Base-by-base conservation (phyloP, 2,329 filamentous ascomycete species). In the Dothiorella sarmentorum region DNA sequence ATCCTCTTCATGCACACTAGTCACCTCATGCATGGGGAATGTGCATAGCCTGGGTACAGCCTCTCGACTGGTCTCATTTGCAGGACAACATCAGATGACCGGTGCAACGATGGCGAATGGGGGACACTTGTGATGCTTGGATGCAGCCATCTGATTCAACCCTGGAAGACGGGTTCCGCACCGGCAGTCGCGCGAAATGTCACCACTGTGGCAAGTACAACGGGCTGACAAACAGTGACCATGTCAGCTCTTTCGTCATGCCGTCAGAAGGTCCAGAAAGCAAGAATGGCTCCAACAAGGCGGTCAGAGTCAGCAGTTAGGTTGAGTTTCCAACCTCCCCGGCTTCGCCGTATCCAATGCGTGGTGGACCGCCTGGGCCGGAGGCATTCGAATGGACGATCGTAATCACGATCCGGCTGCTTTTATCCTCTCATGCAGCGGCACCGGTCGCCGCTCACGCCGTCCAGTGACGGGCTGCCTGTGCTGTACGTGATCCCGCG, bases 81-180 rank as follows among this genome's bases (percentile, higher is more conserved):
- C 13, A 13, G 47, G 13, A 17, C 5, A 18, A 45, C 2, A 26
- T 40, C 49, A 53, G 49, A 40, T 53, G 49, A 53, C 49, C n/a
- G 49, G 49, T 40, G 35, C 22, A 29, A 53, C 24, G 11, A 53
- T 15, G 49, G 24, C 49, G 49, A 53, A 53, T 53, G 9, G 24
- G 22, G 20, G 22, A 7, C 24, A 10, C 20, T 42, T 35, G 40
- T n/a, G 22, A 40, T 38, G 35, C 11, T 37, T 11, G 31, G 31
- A 37, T 27, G 47, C 47, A 51, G 47, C 49, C n/a, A 29, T 35
- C 47, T 20, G n/a, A 51, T 9, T 29, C 22, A 11, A 52, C 27
- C 33, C 33, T 18, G 35, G 45, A 51, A 27, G 35, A 26, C 35
- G 49, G 35, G 40, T 26, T 6, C 22, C 49, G 35, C 26, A 9